Evolutionary conservation across 768 basidiomycete genomes (phyloP), one percentile per base, ranked within the genome.

Genomic region (Flagelloscypha sp.): DNA sequence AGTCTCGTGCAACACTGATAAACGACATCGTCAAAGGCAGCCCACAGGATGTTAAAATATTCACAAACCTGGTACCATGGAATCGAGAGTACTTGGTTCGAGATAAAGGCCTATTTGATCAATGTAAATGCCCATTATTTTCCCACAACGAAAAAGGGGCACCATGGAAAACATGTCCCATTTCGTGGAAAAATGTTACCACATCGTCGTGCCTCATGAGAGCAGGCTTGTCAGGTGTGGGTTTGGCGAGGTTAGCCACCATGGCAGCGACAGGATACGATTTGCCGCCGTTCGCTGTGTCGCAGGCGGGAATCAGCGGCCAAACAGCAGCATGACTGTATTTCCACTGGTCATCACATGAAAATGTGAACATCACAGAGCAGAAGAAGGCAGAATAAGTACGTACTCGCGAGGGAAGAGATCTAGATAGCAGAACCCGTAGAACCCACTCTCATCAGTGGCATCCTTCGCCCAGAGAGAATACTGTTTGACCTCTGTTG

Each of bases 161-260:
- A 7, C 72, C 74, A 44, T 80, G 77, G 64, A 80, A 80, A 4
- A 76, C 74, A 41, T 80, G 77, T 1, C 80, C 85, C 81, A 87
- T 84, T 57, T 89, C 88, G 46, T 92, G 88, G 73, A 90, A 88
- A 61, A 90, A 87, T 1, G 87, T 92, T 8, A 86, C 85, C 1
- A 87, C 86, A 38, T 88, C 84, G 46, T 81, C 78, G 42, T 89
- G 85, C n/a, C 74, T 64, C 85, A 93, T 84, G 23, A 89, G 62
- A 13, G 85, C 86, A 2, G 86, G 86, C 40, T 79, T 78, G 5
- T 79, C 76, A 1, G 79, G 74, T 1, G 85, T 87, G 3, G 84
- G 69, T 52, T 92, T 93, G 4, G 88, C 84, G 7, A 93, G 71
- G 54, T 90, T 92, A 24, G 89, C 88, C 6, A 92, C 89, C 88